These are phyloP conservation scores for Suhomyces faveliae DNA, from an alignment of 805 yeast species.

Conservation along the genomic window DNA sequence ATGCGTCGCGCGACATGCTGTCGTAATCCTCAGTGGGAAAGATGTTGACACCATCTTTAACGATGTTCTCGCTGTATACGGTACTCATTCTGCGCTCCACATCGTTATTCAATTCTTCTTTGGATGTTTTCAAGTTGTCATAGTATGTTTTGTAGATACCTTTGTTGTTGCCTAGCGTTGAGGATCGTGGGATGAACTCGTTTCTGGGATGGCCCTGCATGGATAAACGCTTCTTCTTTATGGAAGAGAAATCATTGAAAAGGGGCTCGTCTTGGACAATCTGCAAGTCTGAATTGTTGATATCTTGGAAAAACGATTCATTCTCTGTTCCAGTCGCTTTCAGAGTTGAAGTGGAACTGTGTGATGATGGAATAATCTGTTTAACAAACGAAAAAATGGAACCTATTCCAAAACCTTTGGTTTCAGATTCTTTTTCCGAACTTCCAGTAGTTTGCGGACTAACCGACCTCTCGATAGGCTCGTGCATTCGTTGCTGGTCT, in stretches of 20 bases:
- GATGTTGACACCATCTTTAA: slow-evolving; percentile 12
- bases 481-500: background rate
- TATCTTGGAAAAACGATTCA: background rate
- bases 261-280: slow-evolving; percentile 18
- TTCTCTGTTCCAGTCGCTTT: background rate
- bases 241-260: slow-evolving; percentile 22
- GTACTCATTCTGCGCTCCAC: slow-evolving; percentile 30
- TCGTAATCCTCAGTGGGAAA: background rate
- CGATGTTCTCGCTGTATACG: slow-evolving; percentile 15
- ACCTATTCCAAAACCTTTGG: slow-evolving; percentile 2
- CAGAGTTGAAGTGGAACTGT: background rate
- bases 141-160: slow-evolving; percentile 21
- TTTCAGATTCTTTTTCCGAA: background rate
- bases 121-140: slow-evolving; percentile 15
- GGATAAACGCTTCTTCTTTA: slow-evolving; percentile 29
- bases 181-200: slow-evolving; percentile 26
- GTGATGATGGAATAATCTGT: background rate
- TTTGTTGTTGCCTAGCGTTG: slow-evolving; percentile 15
- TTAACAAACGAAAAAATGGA: slow-evolving; percentile 3
- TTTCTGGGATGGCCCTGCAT: slow-evolving; percentile 17
- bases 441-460: slow-evolving; percentile 7
- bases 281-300: slow-evolving; percentile 3
- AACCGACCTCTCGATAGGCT: slow-evolving; percentile 8
- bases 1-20: slow-evolving; percentile 3
- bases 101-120: slow-evolving; percentile 23